Conservation (phyloP, 805 yeast genomes). For the Wickerhamomyces silvicola region DNA sequence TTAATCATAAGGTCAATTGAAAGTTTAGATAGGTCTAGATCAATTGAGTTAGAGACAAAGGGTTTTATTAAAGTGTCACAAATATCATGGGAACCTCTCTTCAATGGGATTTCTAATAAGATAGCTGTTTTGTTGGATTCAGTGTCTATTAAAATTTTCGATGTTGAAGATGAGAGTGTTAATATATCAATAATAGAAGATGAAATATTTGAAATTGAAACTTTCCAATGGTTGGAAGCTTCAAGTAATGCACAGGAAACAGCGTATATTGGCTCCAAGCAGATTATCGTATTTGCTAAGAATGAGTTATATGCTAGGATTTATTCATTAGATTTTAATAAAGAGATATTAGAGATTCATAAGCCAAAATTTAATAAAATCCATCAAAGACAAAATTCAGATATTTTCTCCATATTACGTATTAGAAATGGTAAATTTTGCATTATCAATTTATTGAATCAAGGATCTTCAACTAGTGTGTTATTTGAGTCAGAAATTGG, state of each 20-base stretch:
- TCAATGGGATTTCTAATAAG: conserved; percentile 4
- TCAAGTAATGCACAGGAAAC: conserved; percentile 7
- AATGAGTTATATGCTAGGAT: conserved; percentile 7
- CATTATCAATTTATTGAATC: neutral
- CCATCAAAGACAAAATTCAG: neutral
- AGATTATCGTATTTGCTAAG: conserved; percentile 9
- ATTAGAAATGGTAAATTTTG: neutral
- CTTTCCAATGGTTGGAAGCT: conserved; percentile 11
- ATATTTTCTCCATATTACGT: conserved; percentile 1
- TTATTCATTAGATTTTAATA: conserved; percentile 10
- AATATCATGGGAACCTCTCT: conserved; percentile 13
- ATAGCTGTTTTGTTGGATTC: conserved; percentile 9
- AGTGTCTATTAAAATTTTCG: conserved; percentile 7
- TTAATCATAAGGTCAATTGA: conserved; percentile 10
- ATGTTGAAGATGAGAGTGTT: conserved; percentile 8
- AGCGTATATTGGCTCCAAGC: conserved; percentile 13
- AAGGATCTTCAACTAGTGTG: neutral
- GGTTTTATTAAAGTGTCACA: conserved; percentile 10
- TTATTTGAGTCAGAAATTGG: conserved; percentile 5
- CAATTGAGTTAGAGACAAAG: conserved; percentile 2
- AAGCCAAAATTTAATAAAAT: conserved; percentile 9
- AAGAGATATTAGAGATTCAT: conserved; percentile 5
- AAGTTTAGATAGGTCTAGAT: conserved; percentile 7
- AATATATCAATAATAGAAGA: conserved; percentile 12
- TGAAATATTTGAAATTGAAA: conserved; percentile 13